Base-by-base conservation (phyloP, 306 rosid species). In the Dryas alaskensis region DNA sequence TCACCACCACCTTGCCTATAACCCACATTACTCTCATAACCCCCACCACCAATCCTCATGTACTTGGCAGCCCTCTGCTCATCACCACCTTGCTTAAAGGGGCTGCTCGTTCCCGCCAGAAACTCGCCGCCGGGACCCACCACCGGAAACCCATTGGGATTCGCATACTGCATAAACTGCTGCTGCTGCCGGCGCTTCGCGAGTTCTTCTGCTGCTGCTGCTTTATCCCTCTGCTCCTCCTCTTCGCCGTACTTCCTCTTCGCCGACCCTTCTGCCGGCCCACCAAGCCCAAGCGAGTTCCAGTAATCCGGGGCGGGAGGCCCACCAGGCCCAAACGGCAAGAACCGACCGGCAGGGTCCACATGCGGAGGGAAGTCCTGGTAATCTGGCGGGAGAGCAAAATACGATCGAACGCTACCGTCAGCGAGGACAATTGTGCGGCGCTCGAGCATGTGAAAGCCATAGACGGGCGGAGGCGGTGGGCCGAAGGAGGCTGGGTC, bases 361-460 rank as follows among this genome's bases (percentile, higher is more conserved):
- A 81, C 14, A 1, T 76, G 76, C 44, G 78, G 84, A 13, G 77
- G 60, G 67, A 92, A 89, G 31, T 92, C 96, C 13, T 83, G 95
- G 73, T 92, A 95, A 78, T 95, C 98, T 0, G 83, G 91, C 1
- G 99, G 98, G 11, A 95, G 98, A 31, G 98, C 92, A 54, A 90
- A 90, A 86, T 95, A 95, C 12, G 98, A 92, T 39, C 98, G 90
- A 45, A 90, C 99, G 31, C 87, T 87, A 10, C 93, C 98, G 60
- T 95, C 99, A 17, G 99, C 93, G 37, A 95, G 97, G 51, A 85
- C 85, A 62, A 95, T 84, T 1, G 99, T 85, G 13, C 96, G 99
- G 39, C 99, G 99, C 63, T 92, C 98, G 2, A 95, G 93, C 97
- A 92, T 92, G 90, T 95, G 99, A 80, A 95, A 95, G 44, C 96